phyloP scores from a whole-genome alignment of 1,139 yeast species.

The Pichia sp. region DNA sequence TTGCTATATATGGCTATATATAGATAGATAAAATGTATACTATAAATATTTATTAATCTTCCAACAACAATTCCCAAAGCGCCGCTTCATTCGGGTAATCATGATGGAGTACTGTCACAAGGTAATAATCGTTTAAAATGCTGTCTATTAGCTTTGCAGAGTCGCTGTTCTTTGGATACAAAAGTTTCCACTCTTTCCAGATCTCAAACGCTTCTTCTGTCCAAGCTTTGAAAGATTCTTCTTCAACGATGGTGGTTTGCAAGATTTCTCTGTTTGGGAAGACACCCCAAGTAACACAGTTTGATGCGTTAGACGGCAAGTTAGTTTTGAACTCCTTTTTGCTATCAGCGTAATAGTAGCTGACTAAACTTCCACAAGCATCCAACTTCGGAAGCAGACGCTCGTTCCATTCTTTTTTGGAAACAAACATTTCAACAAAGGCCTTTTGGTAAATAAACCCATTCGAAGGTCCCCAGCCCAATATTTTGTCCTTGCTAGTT shows the following conservation, averaged over 20 bases:
- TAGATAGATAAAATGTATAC: neutral
- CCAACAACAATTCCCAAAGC: conserved; percentile 65
- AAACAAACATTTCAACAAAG: conserved; percentile 82
- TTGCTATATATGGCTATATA: conserved; percentile 1
- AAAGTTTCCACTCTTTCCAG: conserved; percentile 88
- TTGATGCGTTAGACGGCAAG: conserved; percentile 45
- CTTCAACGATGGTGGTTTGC: conserved; percentile 85
- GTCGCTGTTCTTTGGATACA: conserved; percentile 56
- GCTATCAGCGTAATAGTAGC: conserved; percentile 70
- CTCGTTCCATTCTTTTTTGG: conserved; percentile 62
- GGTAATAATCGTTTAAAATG: conserved; percentile 58
- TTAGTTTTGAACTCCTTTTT: conserved; percentile 58
- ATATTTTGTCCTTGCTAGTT: conserved; percentile 72
- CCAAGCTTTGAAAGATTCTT: conserved; percentile 89
- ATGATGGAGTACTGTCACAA: conserved; percentile 83
- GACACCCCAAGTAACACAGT: conserved; percentile 96
- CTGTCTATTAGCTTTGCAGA: conserved; percentile 58
- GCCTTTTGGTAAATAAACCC: conserved; percentile 93
- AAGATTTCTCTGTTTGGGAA: conserved; percentile 82
- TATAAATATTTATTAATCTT: conserved; percentile 10
- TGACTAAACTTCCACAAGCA: conserved; percentile 40
- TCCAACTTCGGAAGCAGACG: conserved; percentile 51
- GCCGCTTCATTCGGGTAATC: conserved; percentile 72
- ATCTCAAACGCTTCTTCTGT: conserved; percentile 87
- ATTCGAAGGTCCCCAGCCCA: conserved; percentile 94